Base-by-base conservation (phyloP, 73 alveolate genomes). In the Paramecium sexaurelia region DNA sequence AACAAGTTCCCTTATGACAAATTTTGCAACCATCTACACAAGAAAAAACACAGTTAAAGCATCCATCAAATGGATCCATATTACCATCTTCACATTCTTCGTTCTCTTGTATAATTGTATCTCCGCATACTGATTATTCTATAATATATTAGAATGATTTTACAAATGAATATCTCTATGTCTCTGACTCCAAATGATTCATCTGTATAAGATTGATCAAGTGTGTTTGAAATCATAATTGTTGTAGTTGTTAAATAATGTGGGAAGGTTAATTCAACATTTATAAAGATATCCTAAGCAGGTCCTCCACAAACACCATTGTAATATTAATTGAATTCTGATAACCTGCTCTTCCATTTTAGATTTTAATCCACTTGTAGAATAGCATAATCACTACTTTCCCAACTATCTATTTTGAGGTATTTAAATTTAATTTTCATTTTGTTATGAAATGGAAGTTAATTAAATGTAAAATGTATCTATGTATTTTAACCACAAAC, bases 31-130 rank as follows among this genome's bases (percentile, higher is more conserved):
- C 47, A 11, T 61, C 39, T 19, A 13, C 43, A 32, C 83, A 61
- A 61, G 45, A 61, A 61, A 6, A 61, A 29, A 29, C 22, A 26
- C 43, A 61, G 11, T 41, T 20, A 6, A 43, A 47, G 17, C 92
- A 85, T 35, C 88, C 92, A 55, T 85, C 92, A 17, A 90, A 90
- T 6, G 37, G 36, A 15, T 32, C 92, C 10, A 35, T 6, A 61
- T 84, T 84, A 39, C 85, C 92, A 61, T 84, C 92, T 17, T 85
- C 88, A 20, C 87, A 55, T 20, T 47, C n/a, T 66, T 85, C 92
- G 19, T 61, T 5, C 13, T 61, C 83, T 29, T 29, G 10, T 9
- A 26, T 6, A 29, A 61, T 61, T 29, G 26, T 32, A 61, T 61
- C 83, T 61, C 83, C 43, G 26, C 41, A 61, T 29, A 61, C 26